Conservation (phyloP, 73 alveolate species). For the Effrenium voratum region DNA sequence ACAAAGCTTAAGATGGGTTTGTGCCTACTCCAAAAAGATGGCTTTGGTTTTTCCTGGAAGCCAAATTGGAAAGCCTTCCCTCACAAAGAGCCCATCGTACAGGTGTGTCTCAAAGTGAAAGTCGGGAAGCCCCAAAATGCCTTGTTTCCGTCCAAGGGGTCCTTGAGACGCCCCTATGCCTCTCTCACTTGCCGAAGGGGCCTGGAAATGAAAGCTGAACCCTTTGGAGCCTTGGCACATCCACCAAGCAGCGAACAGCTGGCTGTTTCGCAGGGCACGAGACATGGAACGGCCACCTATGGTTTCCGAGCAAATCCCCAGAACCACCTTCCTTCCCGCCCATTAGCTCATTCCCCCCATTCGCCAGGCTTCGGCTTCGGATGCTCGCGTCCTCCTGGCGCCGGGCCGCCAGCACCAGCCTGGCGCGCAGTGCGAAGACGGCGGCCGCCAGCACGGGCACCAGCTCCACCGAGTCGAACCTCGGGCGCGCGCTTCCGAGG, state of each 20-base stretch:
- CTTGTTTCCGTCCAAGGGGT: too few species aligned
- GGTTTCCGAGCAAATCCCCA: background rate
- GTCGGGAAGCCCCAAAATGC: too few species aligned
- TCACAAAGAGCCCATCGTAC: too few species aligned
- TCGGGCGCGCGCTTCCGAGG: slow-evolving; percentile 7
- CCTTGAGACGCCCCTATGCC: too few species aligned
- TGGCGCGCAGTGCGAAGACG: slow-evolving; percentile 57
- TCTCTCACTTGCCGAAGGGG: too few species aligned
- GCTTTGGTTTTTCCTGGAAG: too few species aligned
- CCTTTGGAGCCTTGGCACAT: too few species aligned
- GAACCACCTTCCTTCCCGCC: background rate
- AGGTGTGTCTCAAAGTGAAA: too few species aligned
- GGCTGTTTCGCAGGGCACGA: background rate
- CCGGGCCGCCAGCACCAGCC: slow-evolving; percentile 89
- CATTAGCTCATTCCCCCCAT: background rate
- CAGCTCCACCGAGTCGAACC: slow-evolving; percentile 63
- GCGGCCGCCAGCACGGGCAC: slow-evolving; percentile 84
- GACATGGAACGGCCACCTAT: background rate
- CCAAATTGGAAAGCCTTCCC: too few species aligned
- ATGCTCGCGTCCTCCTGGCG: slow-evolving; percentile 43
- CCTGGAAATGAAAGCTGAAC: too few species aligned
- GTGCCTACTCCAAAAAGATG: too few species aligned
- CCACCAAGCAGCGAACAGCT: background rate
- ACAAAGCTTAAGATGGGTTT: too few species aligned
- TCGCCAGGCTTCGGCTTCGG: background rate